Evolutionary conservation across 2,329 filamentous ascomycete species (phyloP).

Genomic region (Diaporthe eres): DNA sequence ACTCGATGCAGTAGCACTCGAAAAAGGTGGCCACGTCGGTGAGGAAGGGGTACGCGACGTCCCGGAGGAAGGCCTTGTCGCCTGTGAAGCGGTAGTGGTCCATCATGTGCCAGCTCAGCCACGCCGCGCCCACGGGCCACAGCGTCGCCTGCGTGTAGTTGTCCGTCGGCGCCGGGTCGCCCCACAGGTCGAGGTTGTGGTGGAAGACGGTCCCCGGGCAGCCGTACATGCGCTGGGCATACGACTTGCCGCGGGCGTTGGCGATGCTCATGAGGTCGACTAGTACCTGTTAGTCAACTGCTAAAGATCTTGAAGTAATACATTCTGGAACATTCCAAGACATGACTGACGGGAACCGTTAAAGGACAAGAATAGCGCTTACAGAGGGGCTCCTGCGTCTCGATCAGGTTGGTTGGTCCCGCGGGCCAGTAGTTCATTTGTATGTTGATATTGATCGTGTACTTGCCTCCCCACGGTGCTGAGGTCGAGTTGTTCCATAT

Average conservation of each 20-base stretch:
- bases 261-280: constrained; percentile 34
- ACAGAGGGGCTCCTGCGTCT: constrained; percentile 47
- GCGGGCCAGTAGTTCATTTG: constrained; percentile 54
- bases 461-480: constrained; percentile 54
- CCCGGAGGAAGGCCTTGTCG: constrained; percentile 24
- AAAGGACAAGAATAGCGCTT: no score
- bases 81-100: constrained; percentile 39
- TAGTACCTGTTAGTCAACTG: no score
- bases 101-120: constrained; percentile 34
- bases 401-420: constrained; percentile 50
- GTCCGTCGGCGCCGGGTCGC: constrained; percentile 42
- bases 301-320: no score
- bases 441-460: constrained; percentile 55
- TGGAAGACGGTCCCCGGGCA: constrained; percentile 44
- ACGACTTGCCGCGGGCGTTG: constrained; percentile 46
- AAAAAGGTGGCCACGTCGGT: constrained; percentile 32
- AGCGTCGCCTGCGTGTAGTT: constrained; percentile 37
- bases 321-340: no score
- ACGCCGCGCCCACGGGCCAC: constrained; percentile 33
- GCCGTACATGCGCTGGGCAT: constrained; percentile 45
- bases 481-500: constrained; percentile 51
- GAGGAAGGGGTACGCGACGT: constrained; percentile 34
- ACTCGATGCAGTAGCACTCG: constrained; percentile 20
- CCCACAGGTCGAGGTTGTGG: constrained; percentile 47
- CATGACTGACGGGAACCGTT: no score